Evolutionary conservation across 2,329 filamentous ascomycete genomes (phyloP).

Genomic region (Pestalotiopsis sp.): DNA sequence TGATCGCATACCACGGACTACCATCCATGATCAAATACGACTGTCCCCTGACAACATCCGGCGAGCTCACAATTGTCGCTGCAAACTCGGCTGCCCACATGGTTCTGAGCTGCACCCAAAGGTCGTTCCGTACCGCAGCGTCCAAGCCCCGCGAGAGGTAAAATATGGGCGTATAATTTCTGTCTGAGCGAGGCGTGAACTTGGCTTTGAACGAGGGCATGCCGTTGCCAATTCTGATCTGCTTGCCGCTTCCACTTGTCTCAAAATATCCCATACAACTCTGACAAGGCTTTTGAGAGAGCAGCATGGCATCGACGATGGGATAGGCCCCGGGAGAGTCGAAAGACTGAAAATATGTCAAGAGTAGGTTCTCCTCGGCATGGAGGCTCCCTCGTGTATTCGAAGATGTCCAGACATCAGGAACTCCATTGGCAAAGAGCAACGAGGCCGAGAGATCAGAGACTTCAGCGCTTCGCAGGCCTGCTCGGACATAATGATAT

Average conservation of each 20-base stretch:
- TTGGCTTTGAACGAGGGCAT: slow-evolving; percentile 28
- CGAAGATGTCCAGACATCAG: slow-evolving; percentile 29
- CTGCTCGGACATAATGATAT: slow-evolving; percentile 29
- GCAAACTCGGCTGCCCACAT: slow-evolving; percentile 28
- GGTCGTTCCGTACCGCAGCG: slow-evolving; percentile 16
- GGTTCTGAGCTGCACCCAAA: slow-evolving; percentile 29
- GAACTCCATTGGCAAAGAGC: slow-evolving; percentile 31
- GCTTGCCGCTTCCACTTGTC: slow-evolving; percentile 27
- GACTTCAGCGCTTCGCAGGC: slow-evolving; percentile 23
- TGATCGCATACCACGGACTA: slow-evolving; percentile 31
- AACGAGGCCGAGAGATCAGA: slow-evolving; percentile 28
- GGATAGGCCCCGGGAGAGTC: slow-evolving; percentile 33
- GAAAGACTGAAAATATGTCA: slow-evolving; percentile 31
- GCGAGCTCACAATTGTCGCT: slow-evolving; percentile 18
- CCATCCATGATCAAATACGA: slow-evolving; percentile 30
- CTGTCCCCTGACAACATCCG: slow-evolving; percentile 25
- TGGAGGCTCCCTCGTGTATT: slow-evolving; percentile 19
- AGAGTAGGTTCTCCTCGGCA: slow-evolving; percentile 32
- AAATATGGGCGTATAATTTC: slow-evolving; percentile 31
- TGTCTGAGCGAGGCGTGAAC: slow-evolving; percentile 32
- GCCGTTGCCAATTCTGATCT: slow-evolving; percentile 23
- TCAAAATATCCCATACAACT: slow-evolving; percentile 31
- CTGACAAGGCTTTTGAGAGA: slow-evolving; percentile 29
- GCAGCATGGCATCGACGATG: slow-evolving; percentile 31
- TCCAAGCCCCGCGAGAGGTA: slow-evolving; percentile 28